Percentiles rank a stretch among this genome's conserved stretches.
Conservation (phyloP, 2,329 filamentous ascomycete species). For the Fusarium algeriense region DNA sequence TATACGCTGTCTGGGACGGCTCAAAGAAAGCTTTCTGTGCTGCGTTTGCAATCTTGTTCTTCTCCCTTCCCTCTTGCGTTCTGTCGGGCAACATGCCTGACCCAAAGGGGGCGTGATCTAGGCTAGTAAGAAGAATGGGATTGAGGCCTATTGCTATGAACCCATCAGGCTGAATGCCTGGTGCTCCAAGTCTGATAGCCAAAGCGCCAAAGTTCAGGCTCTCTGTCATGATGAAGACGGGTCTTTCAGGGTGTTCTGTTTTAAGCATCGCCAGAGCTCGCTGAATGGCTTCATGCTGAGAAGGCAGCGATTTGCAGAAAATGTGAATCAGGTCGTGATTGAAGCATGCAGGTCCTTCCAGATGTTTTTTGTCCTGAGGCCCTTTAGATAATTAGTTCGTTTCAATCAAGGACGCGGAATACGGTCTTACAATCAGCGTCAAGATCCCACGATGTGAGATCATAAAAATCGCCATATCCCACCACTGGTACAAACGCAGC, state of each 20-base stretch:
- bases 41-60: background rate
- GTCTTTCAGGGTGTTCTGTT: background rate
- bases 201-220: constrained; percentile 1
- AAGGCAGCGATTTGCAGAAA: too few relatives aligned
- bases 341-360: too few relatives aligned
- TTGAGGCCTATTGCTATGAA: constrained; percentile 11
- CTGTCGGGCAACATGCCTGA: constrained; percentile 4
- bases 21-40: background rate
- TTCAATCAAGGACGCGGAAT: too few relatives aligned
- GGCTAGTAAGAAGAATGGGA: constrained; percentile 1
- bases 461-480: too few relatives aligned
- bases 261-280: background rate
- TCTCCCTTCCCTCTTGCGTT: background rate
- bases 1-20: background rate
- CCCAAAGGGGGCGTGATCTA: constrained; percentile 4
- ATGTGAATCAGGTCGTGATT: too few relatives aligned
- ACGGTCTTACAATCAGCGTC: too few relatives aligned
- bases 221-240: constrained; percentile 1
- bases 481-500: too few relatives aligned
- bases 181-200: background rate
- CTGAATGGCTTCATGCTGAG: background rate
- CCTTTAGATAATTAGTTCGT: too few relatives aligned
- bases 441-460: too few relatives aligned
- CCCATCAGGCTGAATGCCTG: background rate
- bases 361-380: too few relatives aligned